Base-by-base conservation (phyloP, 1,139 yeast species). In the Lodderomyces pseudojiufengensis region DNA sequence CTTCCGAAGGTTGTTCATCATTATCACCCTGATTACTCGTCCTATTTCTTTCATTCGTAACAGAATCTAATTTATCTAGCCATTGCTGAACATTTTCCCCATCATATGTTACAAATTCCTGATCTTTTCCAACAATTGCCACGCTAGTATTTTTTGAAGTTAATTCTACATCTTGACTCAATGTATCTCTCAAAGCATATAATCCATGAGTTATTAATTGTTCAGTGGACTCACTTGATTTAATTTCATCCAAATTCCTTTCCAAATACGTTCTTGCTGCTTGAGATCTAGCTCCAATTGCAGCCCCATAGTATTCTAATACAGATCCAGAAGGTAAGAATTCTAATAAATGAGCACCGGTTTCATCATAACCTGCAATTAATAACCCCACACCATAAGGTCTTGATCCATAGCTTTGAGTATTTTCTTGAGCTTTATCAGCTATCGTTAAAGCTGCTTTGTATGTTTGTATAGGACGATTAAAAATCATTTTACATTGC, bases 251-350 rank as follows among this genome's bases (percentile, higher is more conserved):
- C 55, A 81, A 73, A 44, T 82, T 81, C 57, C 96, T 80, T 61
- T 92, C 98, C 56, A 94, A 68, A 53, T 88, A 92, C 2, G 99
- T 92, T 65, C 95, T 78, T 11, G 97, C 97, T 32, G 97, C 97
- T 65, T 92, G 99, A 2, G 97, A 88, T 56, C 99, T 78, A 11
- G 99, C 98, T 33, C 99, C 99, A 55, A 92, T 88, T 29, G 98
- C 95, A 9, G 97, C 84, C 27, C 96, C 98, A 49, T 73, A 78
- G 57, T 90, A 85, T 59, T 92, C 97, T 54, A 88, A 71, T 16
- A 84, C 95, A 22, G 94, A 82, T 3, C 99, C 99, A 9, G 95
- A 83, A 14, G 98, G 98, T 57, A 86, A 90, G 63, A 92, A 94
- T 66, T 94, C 99, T 59, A 80, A 83, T 48, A 92, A 69, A 61